phyloP scores from a whole-genome alignment of 2,329 filamentous ascomycete genomes.

The Penicillium palitans region DNA sequence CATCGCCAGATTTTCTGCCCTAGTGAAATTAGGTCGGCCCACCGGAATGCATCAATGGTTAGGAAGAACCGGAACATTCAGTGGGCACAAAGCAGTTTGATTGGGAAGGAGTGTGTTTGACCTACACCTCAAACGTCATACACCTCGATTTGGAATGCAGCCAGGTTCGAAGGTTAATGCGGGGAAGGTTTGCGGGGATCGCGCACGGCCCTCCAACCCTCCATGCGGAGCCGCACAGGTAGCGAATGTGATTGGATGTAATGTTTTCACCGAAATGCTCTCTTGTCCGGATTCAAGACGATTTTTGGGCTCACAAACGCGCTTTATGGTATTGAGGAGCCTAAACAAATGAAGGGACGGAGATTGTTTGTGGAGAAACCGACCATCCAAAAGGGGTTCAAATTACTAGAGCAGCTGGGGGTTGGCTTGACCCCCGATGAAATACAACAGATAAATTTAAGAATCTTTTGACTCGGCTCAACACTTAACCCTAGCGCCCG shows the following conservation, averaged over 20 bases:
- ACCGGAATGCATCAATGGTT: constrained; percentile 1
- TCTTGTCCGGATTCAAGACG: not conserved
- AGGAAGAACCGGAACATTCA: no score
- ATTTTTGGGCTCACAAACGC: not conserved
- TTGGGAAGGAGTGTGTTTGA: not conserved
- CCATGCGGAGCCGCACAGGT: constrained; percentile 18
- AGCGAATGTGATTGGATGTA: not conserved
- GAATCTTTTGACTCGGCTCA: not conserved
- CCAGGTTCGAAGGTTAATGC: constrained; percentile 1
- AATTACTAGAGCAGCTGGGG: not conserved
- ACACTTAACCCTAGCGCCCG: no score
- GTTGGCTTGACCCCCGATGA: not conserved
- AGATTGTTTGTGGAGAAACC: not conserved
- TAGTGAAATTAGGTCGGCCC: constrained; percentile 4
- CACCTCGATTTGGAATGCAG: not conserved
- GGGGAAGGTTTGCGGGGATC: constrained; percentile 15
- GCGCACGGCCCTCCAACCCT: not conserved
- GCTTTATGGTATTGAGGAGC: not conserved
- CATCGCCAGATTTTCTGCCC: not conserved
- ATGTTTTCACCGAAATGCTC: not conserved
- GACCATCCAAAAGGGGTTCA: not conserved
- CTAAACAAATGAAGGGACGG: not conserved
- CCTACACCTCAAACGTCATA: not conserved
- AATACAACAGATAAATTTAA: not conserved
- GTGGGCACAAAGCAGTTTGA: not conserved